A percentile compares a stretch with the other conserved stretches of the same genome.
Evolutionary conservation across 306 rosid genomes (phyloP).

Genomic region (Rosa multiflora): DNA sequence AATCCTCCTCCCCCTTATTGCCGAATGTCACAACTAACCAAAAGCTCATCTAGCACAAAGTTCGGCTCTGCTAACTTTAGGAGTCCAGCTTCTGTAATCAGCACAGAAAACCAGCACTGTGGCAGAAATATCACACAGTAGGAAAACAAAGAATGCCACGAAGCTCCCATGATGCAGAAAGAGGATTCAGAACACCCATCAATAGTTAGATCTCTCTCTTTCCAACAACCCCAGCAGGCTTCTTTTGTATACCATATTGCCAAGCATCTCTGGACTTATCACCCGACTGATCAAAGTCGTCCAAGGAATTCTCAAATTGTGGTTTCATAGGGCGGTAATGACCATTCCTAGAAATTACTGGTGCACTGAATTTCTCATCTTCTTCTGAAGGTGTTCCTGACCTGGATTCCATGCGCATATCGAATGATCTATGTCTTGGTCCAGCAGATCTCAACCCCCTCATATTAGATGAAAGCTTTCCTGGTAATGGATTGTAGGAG

Average conservation of each 20-base stretch:
- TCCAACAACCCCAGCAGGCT: conserved; percentile 62
- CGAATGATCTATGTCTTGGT: conserved; percentile 74
- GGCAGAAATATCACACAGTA: conserved; percentile 20
- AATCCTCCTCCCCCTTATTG: conserved; percentile 14
- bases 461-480: conserved; percentile 58
- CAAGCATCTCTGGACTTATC: conserved; percentile 72
- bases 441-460: conserved; percentile 75
- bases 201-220: conserved; percentile 61
- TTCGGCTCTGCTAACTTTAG: conserved; percentile 11
- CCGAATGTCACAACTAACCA: conserved; percentile 11
- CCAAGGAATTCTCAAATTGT: conserved; percentile 61
- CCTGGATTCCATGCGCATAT: conserved; percentile 72
- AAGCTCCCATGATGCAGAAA: conserved; percentile 14
- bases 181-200: not conserved
- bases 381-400: conserved; percentile 77
- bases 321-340: conserved; percentile 54
- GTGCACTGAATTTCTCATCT: conserved; percentile 61
- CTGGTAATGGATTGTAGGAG: conserved; percentile 51
- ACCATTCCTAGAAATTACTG: conserved; percentile 58
- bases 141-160: conserved; percentile 18
- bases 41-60: conserved; percentile 1
- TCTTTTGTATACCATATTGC: conserved; percentile 79
- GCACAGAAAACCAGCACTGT: conserved; percentile 22
- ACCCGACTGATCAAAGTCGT: conserved; percentile 57
- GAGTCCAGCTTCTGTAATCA: conserved; percentile 1